phyloP scores from a whole-genome alignment of 2,329 filamentous ascomycete species.

The Xylaria sp. region DNA sequence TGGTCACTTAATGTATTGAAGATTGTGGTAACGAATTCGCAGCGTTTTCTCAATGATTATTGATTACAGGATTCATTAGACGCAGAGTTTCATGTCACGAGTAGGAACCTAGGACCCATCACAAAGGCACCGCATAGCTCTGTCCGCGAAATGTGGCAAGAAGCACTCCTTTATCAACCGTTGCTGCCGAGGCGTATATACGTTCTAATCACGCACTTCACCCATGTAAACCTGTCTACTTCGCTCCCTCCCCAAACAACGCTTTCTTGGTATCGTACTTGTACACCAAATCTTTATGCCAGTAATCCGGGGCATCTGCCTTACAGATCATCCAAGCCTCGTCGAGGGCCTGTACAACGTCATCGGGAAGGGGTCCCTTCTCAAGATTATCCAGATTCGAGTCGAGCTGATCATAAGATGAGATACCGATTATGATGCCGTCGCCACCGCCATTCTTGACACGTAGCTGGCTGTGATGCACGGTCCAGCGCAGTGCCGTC shows the following conservation, averaged over 20 bases:
- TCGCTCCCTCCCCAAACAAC: conserved; percentile 63
- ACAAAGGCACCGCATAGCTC: neutral
- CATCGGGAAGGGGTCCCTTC: conserved; percentile 79
- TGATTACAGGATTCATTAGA: neutral
- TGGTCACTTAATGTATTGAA: no score
- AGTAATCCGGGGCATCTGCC: conserved; percentile 63
- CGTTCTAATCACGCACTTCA: neutral
- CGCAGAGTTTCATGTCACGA: neutral
- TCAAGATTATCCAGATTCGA: conserved; percentile 68
- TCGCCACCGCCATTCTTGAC: conserved; percentile 65
- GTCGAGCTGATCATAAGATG: conserved; percentile 66
- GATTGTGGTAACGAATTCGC: no score
- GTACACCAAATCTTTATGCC: conserved; percentile 72
- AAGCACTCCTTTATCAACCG: neutral
- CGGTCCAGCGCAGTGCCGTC: conserved; percentile 77
- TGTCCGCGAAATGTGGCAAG: no score
- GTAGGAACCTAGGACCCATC: neutral
- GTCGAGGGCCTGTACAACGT: conserved; percentile 79
- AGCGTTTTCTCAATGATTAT: neutral
- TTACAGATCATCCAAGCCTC: conserved; percentile 81
- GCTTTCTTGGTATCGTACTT: conserved; percentile 72
- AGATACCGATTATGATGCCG: conserved; percentile 70
- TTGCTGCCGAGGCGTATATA: neutral
- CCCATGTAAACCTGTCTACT: conserved; percentile 40
- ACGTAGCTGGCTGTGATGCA: conserved; percentile 74